These are phyloP conservation scores for Kalmusia sp. DNA, from an alignment of 2,329 filamentous ascomycete species.

Conservation along the genomic window DNA sequence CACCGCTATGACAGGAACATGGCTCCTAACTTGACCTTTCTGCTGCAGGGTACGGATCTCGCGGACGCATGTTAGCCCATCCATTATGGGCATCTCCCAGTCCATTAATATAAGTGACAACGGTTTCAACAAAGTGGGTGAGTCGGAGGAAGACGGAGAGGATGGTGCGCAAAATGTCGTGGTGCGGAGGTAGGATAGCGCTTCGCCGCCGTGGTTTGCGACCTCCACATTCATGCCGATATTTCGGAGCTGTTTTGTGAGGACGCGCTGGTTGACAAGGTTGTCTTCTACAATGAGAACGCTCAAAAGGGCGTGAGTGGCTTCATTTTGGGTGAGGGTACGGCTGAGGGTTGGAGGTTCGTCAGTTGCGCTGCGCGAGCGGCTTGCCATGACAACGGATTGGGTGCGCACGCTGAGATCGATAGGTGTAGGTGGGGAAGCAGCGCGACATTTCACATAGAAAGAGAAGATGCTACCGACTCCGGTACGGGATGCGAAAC, in stretches of 20 bases:
- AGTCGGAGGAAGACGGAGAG: not conserved
- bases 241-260: constrained; percentile 48
- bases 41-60: constrained; percentile 35
- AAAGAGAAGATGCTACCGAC: constrained; percentile 42
- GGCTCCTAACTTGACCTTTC: constrained; percentile 21
- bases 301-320: constrained; percentile 21
- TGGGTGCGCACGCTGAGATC: constrained; percentile 5
- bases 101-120: constrained; percentile 60
- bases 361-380: constrained; percentile 11
- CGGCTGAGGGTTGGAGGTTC: constrained; percentile 7
- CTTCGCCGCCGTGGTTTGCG: constrained; percentile 49
- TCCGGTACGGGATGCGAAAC: constrained; percentile 27
- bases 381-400: constrained; percentile 9
- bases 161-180: constrained; percentile 26
- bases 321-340: constrained; percentile 9
- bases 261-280: constrained; percentile 50
- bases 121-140: too few relatives aligned
- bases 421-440: constrained; percentile 9
- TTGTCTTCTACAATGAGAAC: constrained; percentile 49
- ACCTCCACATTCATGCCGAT: constrained; percentile 46
- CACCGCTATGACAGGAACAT: constrained; percentile 42
- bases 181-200: constrained; percentile 40
- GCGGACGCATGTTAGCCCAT: constrained; percentile 34
- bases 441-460: constrained; percentile 35
- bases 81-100: constrained; percentile 45